These are phyloP conservation scores for California macrophylla DNA, from an alignment of 441 rosid genomes.

Conservation along the genomic window DNA sequence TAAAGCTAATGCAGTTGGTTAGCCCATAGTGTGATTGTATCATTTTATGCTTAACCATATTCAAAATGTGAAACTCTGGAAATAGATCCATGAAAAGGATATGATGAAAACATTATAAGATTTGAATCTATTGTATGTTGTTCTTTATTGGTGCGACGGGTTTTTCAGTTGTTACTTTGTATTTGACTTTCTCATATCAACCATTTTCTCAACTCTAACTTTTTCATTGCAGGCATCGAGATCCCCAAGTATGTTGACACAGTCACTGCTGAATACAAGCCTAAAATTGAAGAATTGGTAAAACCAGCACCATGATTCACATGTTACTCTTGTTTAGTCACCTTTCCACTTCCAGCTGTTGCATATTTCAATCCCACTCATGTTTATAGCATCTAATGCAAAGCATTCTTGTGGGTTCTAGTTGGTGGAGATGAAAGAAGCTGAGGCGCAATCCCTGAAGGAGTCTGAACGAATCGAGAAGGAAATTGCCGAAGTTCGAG, in stretches of 20 bases:
- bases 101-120: neutral
- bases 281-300: conserved; percentile 81
- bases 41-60: neutral
- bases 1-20: neutral
- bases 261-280: conserved; percentile 82
- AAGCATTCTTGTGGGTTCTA: conserved; percentile 18
- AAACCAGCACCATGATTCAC: conserved; percentile 12
- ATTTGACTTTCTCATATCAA: neutral
- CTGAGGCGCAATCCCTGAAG: conserved; percentile 64
- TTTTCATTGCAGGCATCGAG: conserved; percentile 48
- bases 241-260: conserved; percentile 77
- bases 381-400: conserved; percentile 1
- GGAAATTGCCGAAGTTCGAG: conserved; percentile 72
- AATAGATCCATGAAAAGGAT: neutral
- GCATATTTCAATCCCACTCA: neutral
- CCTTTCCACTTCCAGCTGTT: neutral
- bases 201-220: neutral
- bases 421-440: conserved; percentile 85
- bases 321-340: neutral
- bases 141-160: neutral
- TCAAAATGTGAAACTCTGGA: too few species aligned
- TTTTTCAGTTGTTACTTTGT: neutral
- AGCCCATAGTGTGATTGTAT: neutral
- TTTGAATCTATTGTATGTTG: too few species aligned
- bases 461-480: conserved; percentile 76